Conservation (phyloP, 495 filamentous ascomycete species). For the Xylaria cubensis region DNA sequence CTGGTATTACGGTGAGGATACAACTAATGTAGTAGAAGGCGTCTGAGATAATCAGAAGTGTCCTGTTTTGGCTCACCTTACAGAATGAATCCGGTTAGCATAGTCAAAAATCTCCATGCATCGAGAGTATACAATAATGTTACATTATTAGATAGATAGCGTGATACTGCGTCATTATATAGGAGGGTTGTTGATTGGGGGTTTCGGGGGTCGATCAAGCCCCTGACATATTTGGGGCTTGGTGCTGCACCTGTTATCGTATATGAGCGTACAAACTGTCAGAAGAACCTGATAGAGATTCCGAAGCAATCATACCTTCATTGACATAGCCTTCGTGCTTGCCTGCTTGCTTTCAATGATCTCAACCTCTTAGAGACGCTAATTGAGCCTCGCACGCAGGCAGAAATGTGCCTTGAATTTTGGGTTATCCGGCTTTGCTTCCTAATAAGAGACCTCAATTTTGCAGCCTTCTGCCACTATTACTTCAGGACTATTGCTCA, state of each 20-base stretch:
- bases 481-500: background rate
- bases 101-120: background rate
- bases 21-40: background rate
- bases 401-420: slow-evolving; percentile 3
- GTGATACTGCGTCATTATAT: too few species aligned
- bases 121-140: background rate
- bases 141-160: background rate
- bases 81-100: background rate
- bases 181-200: background rate
- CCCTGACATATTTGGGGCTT: background rate
- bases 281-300: background rate
- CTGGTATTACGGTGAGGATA: background rate
- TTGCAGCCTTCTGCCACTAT: background rate
- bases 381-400: background rate
- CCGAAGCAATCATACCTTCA: background rate
- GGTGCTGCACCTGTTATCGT: background rate
- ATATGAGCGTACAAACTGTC: background rate
- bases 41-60: too few species aligned
- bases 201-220: background rate
- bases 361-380: background rate
- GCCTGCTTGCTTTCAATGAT: background rate
- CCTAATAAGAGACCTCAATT: background rate
- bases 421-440: background rate
- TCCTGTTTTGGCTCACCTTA: background rate
- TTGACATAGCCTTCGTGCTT: background rate